Evolutionary conservation across 768 basidiomycete species (phyloP), one percentile per base, ranked within the genome.

Genomic region (Paxillus involutus): DNA sequence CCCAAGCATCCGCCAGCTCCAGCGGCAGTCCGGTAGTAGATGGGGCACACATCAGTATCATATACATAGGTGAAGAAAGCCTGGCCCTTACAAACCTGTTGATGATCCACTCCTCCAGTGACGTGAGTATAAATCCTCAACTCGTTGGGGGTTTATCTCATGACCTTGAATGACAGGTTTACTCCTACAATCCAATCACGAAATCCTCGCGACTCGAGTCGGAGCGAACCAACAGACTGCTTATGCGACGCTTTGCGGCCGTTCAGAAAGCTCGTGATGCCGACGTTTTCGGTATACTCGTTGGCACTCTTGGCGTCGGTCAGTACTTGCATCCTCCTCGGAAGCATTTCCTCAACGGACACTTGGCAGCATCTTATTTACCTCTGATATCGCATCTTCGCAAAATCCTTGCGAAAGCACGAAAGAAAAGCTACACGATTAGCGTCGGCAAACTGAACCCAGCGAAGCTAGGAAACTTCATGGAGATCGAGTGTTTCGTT

Each of bases 381-480:
- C 87, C 92, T 1, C 77, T 98, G 4, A 89, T 99, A 55, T 77
- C 80, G 0, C 85, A 91, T 60, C 78, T 98, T n/a, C 88, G 96
- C 6, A 66, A 73, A 14, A 73, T 88, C 9, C 80, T 98, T 47
- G 68, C 77, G 1, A 77, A 75, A 37, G 78, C 83, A 1, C 82
- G 80, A 55, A 96, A 95, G 74, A 98, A 98, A 69, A 84, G 83
- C 57, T 99, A 98, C 71, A 98, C 96, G 2, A 84, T 99, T 60
- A 90, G 86, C 49, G 95, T 99, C 0, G 96, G 97, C 36, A 94
- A 96, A 71, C 81, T 97, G 44, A 97, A 92, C 61, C 95, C 97
- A 0, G 82, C 94, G 7, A 98, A 98, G 64, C 79, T 98, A 19
- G 96, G 87, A 9, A 99, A 98, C 71, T 98, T 98, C 69, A 80